Percentiles rank a stretch among this genome's conserved stretches.
Conservation (phyloP, 371 early-diverging fungal species). For the Chytridium lagenaria region DNA sequence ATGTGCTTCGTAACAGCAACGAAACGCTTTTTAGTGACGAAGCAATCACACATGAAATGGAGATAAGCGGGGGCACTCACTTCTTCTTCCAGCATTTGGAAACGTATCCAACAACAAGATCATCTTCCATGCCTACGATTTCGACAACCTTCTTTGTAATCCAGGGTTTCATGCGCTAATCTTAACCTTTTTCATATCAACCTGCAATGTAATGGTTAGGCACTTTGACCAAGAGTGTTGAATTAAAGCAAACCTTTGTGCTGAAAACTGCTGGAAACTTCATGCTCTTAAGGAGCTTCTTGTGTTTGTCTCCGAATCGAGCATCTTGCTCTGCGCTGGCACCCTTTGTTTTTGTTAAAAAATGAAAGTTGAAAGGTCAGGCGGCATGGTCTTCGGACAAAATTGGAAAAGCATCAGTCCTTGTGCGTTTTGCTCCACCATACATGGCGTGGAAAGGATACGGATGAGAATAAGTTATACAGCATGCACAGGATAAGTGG, state of each 20-base stretch:
- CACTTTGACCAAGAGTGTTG: not conserved
- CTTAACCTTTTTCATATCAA: conserved; percentile 90
- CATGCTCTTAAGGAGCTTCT: conserved; percentile 81
- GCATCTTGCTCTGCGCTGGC: conserved; percentile 76
- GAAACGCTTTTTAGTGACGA: not conserved
- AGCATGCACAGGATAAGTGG: too few relatives aligned
- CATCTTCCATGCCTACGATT: conserved; percentile 91
- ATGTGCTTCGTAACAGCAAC: too few relatives aligned
- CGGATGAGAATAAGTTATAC: too few relatives aligned
- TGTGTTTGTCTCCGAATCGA: conserved; percentile 87
- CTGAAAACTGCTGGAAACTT: conserved; percentile 83
- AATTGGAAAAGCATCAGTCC: too few relatives aligned
- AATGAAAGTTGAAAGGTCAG: not conserved
- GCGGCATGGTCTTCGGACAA: not conserved
- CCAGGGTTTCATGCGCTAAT: conserved; percentile 83
- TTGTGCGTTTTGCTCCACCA: too few relatives aligned
- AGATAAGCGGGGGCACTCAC: conserved; percentile 53
- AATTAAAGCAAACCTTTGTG: conserved; percentile 79
- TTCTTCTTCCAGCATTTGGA: conserved; percentile 78
- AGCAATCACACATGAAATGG: not conserved
- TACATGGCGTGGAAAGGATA: too few relatives aligned
- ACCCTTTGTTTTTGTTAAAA: conserved; percentile 23
- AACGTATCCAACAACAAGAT: conserved; percentile 86
- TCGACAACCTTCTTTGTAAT: conserved; percentile 76
- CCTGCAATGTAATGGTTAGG: conserved; percentile 47